A percentile compares a stretch with the other conserved stretches of the same genome.
Conservation (phyloP, 2,329 filamentous ascomycete genomes). For the Aspergillus quadricinctus region DNA sequence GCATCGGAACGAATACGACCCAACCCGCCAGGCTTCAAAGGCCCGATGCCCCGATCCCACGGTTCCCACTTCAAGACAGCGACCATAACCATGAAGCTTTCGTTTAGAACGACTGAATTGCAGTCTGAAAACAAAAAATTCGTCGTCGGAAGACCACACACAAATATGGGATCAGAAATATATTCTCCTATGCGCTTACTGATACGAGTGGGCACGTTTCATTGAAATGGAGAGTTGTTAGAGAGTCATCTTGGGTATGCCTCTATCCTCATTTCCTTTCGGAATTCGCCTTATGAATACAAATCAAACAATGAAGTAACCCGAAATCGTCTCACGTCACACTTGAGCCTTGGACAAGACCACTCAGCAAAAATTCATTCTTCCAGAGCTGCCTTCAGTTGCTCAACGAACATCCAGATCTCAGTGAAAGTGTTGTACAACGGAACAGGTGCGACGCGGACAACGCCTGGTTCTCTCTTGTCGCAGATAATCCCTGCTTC, state of each 20-base stretch:
- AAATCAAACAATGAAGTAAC: background rate
- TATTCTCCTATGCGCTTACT: background rate
- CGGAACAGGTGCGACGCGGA: slow-evolving; percentile 75
- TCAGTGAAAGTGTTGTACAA: slow-evolving; percentile 78
- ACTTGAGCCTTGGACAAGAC: background rate
- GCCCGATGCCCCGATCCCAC: background rate
- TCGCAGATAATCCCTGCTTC: slow-evolving; percentile 72
- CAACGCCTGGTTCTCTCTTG: slow-evolving; percentile 77
- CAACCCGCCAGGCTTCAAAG: background rate
- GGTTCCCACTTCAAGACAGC: background rate
- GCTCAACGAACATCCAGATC: slow-evolving; percentile 53
- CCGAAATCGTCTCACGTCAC: background rate
- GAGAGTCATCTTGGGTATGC: background rate
- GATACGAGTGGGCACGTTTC: background rate
- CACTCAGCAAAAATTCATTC: background rate
- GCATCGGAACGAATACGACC: background rate
- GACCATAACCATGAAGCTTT: background rate
- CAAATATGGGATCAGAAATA: background rate
- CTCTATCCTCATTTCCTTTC: background rate
- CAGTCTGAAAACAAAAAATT: background rate
- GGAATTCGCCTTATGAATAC: background rate
- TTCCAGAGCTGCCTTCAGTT: slow-evolving; percentile 29
- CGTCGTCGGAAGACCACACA: background rate
- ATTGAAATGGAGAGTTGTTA: background rate
- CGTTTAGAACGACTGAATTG: too few relatives aligned